phyloP scores from a whole-genome alignment of 164 flowering plant genomes.

The Litsea cubeba region DNA sequence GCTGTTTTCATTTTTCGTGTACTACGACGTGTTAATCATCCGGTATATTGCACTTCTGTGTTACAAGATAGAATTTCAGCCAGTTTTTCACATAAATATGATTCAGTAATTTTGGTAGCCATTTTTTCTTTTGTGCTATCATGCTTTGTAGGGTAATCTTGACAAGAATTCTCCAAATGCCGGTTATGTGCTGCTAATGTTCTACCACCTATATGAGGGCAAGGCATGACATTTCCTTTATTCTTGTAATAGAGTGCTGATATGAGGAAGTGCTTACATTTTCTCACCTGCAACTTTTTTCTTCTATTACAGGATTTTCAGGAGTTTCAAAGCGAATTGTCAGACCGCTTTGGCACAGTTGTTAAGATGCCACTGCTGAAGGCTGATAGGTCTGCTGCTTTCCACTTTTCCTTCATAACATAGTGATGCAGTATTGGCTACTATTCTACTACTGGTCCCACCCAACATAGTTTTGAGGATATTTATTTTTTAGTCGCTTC shows the following conservation, averaged over 20 bases:
- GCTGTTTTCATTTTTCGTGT: constrained; percentile 93
- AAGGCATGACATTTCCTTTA: constrained; percentile 41
- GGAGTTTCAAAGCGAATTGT: constrained; percentile 75
- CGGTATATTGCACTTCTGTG: constrained; percentile 38
- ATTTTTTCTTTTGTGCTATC: constrained; percentile 5
- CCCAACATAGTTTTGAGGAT: too few species aligned
- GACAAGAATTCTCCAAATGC: constrained; percentile 90
- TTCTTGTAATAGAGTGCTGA: background rate
- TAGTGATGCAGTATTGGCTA: too few species aligned
- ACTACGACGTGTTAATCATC: constrained; percentile 87
- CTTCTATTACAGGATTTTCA: constrained; percentile 49
- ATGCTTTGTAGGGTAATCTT: constrained; percentile 69
- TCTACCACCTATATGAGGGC: constrained; percentile 92
- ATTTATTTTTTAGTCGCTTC: too few species aligned
- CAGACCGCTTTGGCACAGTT: constrained; percentile 79
- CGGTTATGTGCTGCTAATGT: constrained; percentile 92
- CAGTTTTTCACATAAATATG: background rate
- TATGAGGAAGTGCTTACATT: background rate
- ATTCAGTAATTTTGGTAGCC: background rate
- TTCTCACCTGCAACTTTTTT: background rate
- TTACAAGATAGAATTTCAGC: background rate
- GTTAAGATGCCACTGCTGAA: constrained; percentile 90
- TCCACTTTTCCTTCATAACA: background rate
- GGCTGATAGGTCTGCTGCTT: constrained; percentile 57
- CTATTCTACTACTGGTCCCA: too few species aligned